These are phyloP conservation scores for Avena atlantica DNA, from an alignment of 176 grass and related monocot genomes.

Conservation along the genomic window DNA sequence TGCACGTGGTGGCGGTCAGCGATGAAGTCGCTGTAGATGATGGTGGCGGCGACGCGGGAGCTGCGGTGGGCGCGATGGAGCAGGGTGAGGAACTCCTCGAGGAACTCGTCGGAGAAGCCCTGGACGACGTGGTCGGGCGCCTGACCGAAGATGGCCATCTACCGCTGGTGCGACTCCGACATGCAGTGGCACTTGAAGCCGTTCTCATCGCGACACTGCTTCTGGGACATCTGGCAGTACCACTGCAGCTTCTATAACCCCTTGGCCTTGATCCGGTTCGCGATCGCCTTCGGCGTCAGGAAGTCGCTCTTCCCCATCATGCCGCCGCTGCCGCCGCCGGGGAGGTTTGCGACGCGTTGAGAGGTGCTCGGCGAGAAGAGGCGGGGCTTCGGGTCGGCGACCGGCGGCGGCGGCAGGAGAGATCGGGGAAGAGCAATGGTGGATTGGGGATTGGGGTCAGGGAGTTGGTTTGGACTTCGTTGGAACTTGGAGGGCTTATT, in stretches of 20 bases:
- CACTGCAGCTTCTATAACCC: conserved; percentile 88
- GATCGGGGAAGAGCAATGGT: not conserved
- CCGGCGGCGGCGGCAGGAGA: conserved; percentile 23
- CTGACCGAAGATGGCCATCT: conserved; percentile 95
- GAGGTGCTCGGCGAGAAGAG: not conserved
- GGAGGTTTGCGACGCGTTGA: too few relatives aligned
- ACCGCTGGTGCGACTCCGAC: conserved; percentile 91
- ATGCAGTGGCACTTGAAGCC: conserved; percentile 97
- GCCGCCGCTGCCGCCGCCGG: too few relatives aligned
- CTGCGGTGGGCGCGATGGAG: conserved; percentile 78
- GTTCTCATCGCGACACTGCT: conserved; percentile 90
- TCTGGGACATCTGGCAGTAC: conserved; percentile 99
- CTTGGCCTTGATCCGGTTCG: conserved; percentile 92
- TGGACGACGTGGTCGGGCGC: conserved; percentile 67
- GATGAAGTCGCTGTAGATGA: conserved; percentile 90
- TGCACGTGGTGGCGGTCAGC: conserved; percentile 72
- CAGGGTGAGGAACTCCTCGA: conserved; percentile 59
- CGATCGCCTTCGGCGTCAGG: conserved; percentile 84
- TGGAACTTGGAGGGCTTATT: not conserved
- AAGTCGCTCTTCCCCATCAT: conserved; percentile 86
- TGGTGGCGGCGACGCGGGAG: conserved; percentile 87
- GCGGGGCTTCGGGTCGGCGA: not conserved
- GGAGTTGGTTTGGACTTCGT: not conserved
- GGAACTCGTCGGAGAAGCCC: conserved; percentile 87
- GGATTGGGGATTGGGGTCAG: conserved; percentile 3